A percentile compares a stretch with the other conserved stretches of the same genome.
phyloP scores from a whole-genome alignment of 108 stramenopile species.

The Nannochloropsis granulata region DNA sequence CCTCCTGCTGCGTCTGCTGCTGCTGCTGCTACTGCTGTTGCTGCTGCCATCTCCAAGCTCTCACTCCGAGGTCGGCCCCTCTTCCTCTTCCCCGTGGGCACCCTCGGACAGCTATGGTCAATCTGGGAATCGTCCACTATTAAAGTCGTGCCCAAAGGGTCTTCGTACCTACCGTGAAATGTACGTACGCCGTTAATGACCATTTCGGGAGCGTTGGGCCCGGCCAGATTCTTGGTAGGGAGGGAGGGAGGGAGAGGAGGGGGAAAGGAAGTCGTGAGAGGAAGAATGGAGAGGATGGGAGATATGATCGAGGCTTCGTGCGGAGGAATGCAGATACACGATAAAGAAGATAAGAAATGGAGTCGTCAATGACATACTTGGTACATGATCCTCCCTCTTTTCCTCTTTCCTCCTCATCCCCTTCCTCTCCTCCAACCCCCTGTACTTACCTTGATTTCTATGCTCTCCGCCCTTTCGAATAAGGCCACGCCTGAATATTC shows the following conservation, averaged over 20 bases:
- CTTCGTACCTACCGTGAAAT: background rate
- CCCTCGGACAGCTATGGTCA: background rate
- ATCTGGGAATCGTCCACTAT: background rate
- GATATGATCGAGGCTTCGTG: background rate
- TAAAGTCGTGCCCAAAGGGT: background rate
- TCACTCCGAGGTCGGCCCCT: background rate
- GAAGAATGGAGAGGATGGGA: background rate
- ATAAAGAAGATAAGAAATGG: background rate
- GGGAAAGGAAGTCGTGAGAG: background rate
- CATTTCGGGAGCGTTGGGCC: background rate
- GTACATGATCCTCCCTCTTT: background rate
- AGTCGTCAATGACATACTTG: too few relatives aligned
- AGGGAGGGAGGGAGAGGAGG: background rate
- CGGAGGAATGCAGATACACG: background rate
- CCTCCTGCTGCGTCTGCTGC: background rate
- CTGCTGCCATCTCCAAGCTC: background rate
- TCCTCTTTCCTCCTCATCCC: background rate
- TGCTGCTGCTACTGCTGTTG: background rate
- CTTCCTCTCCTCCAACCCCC: background rate
- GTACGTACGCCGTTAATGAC: background rate
- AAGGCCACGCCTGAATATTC: background rate
- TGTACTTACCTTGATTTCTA: background rate
- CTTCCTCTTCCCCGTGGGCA: background rate
- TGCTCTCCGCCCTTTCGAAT: background rate
- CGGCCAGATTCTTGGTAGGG: background rate